Base-by-base conservation (phyloP, 306 rosid genomes). In the Vigna nakashimae region DNA sequence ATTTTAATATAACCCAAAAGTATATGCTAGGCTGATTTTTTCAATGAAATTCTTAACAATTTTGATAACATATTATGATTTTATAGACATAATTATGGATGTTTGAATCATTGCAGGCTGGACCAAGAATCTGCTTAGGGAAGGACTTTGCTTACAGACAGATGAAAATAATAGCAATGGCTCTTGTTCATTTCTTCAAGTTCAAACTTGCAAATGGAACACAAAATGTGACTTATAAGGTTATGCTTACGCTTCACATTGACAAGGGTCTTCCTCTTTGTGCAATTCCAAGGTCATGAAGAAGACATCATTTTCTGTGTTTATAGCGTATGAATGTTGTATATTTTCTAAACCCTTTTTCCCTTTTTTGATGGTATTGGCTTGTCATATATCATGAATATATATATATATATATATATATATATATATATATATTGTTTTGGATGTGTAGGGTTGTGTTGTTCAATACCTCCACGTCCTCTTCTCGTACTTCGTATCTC, bases 191-290 rank as follows among this genome's bases (percentile, higher is more conserved):
- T 15, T 90, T 81, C 84, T 93, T 91, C 74, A 82, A 51, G 63
- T 89, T 93, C 81, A 88, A 87, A 74, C 38, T 91, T 73, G 87
- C 72, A 6, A 86, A 87, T 80, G 89, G 78, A 43, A 63, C 82
- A 1, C 76, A 67, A 58, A 75, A 66, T 38, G 80, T 87, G 18
- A 84, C 88, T 52, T 91, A 91, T 4, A 87, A 28, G 77, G 88
- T 89, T 74, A 93, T 86, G 90, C 80, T 93, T 74, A 93, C 98
- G 0, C 95, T 93, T 73, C 98, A 93, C 77, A 82, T 93, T 63
- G 87, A 88, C 24, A 92, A 89, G 55, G 91, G 88, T 1, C 98
- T 91, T 43, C 88, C 86, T 10, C 83, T 91, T 1, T 36, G 15
- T 69, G 97, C 93, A 58, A 55, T 86, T 74, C 65, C 82, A 18